Percentiles rank a stretch among this genome's conserved stretches.
These are phyloP conservation scores for Ilyonectria sp. DNA, from an alignment of 2,329 filamentous ascomycete species.

Conservation along the genomic window DNA sequence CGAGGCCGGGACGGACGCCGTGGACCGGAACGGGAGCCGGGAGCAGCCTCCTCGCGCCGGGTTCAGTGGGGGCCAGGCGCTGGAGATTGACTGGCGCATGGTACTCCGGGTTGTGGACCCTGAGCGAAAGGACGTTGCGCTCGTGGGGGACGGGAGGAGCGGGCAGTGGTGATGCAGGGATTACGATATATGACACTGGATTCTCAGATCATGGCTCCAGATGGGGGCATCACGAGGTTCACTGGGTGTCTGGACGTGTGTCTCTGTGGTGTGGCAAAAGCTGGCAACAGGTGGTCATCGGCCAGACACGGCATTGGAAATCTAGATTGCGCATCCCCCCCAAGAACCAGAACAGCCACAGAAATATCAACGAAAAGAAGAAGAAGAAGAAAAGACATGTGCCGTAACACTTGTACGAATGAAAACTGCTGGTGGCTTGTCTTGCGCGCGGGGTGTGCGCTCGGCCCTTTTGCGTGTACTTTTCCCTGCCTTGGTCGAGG, in stretches of 20 bases:
- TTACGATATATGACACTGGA: neutral
- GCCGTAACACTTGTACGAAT: neutral
- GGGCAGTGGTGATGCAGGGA: conserved; percentile 32
- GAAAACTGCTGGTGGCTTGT: neutral
- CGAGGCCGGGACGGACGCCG: conserved; percentile 22
- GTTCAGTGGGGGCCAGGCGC: neutral
- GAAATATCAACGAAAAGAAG: neutral
- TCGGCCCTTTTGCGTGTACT: neutral
- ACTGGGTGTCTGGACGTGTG: too few species aligned
- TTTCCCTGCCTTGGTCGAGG: neutral
- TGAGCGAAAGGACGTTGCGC: conserved; percentile 45
- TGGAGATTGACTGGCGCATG: conserved; percentile 52
- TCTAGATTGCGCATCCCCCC: conserved; percentile 12
- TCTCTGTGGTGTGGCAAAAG: neutral
- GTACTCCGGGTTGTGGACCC: conserved; percentile 51
- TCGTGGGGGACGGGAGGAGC: conserved; percentile 38
- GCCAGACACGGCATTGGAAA: conserved; percentile 38
- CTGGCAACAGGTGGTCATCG: conserved; percentile 12
- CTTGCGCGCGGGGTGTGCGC: neutral
- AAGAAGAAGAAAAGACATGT: neutral
- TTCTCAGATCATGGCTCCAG: neutral
- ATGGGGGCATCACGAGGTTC: neutral
- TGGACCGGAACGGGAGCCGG: conserved; percentile 2
- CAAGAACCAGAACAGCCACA: neutral
- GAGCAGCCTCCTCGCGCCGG: neutral